Percentiles rank a stretch among this genome's conserved stretches.
Evolutionary conservation across 352 stramenopile species (phyloP).

Genomic region (Globisporangium lucens): DNA sequence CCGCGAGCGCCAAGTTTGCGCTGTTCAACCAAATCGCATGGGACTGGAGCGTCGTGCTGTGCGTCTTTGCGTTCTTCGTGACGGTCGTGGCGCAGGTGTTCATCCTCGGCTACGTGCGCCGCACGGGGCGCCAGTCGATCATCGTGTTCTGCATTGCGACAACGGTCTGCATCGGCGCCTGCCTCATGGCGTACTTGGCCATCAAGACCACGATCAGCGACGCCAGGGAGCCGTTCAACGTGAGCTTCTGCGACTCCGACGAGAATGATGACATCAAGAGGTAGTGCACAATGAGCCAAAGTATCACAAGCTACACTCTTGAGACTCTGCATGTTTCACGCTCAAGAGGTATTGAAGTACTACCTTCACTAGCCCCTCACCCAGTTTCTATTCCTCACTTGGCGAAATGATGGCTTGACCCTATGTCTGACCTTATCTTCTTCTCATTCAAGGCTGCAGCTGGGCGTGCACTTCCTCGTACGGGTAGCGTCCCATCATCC

Average conservation of each 20-base stretch:
- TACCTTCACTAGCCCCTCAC: not conserved
- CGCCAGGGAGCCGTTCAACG: conserved; percentile 27
- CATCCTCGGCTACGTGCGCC: conserved; percentile 48
- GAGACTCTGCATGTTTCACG: not conserved
- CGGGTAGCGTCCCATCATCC: conserved; percentile 6
- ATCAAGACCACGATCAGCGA: conserved; percentile 39
- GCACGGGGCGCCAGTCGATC: conserved; percentile 44
- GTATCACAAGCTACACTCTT: not conserved
- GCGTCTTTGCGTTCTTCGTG: conserved; percentile 39
- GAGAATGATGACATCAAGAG: not conserved
- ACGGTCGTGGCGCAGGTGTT: conserved; percentile 40
- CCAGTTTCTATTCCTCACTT: not conserved
- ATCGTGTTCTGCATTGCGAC: conserved; percentile 47
- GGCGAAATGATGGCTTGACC: not conserved
- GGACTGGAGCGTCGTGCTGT: conserved; percentile 41
- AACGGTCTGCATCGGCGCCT: conserved; percentile 36
- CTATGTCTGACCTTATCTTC: not conserved
- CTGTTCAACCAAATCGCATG: conserved; percentile 47
- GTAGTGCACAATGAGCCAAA: not conserved
- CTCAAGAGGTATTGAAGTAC: not conserved
- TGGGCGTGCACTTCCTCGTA: conserved; percentile 8
- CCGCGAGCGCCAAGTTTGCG: conserved; percentile 42
- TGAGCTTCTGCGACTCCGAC: conserved; percentile 26
- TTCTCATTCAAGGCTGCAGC: conserved; percentile 1
- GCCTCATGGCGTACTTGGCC: conserved; percentile 46